Base-by-base conservation (phyloP, 2,329 filamentous ascomycete species). In the Dactylellina leptospora region DNA sequence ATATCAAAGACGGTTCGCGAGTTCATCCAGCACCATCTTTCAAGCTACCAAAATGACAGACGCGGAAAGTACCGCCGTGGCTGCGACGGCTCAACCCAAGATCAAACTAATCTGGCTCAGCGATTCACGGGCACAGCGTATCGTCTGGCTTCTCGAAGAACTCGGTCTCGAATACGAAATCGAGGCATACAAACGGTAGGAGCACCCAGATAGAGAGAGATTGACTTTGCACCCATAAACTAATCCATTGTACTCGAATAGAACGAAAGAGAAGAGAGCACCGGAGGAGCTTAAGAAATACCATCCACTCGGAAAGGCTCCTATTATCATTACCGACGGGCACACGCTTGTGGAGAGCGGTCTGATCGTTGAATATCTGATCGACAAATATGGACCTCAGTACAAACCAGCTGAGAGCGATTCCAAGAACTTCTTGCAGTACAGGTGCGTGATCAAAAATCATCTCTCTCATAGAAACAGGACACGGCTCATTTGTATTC, bases 221-320 rank as follows among this genome's bases (percentile, higher is more conserved):
- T 6, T 10, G 18, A 42, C 22, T 45, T 22, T 45, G 9, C 16
- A 45, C 9, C 4, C 8, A 42, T 4, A 42, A 4, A 9, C 9
- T 48, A 25, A 48, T 20, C 10, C 1, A 23, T 45, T 36, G 20
- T 25, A 13, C 44, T 51, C 18, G 3, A 36, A 25, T 18, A 61
- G 58, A 74, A 81, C 80, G 61, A 77, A 82, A 64, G 85, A 88
- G 61, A 84, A 82, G 76, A 82, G 90, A n/a, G 93, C 93, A 0
- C 91, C 91, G 2, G 82, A 86, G 0, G 89, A 90, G 77, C 84
- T 97, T 47, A 88, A 90, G 77, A 84, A 91, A 74, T 81, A 96
- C 36, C 92, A 96, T 77, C 89, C 91, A 0, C 84, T 97, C 2
- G 93, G 93, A 73, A 96, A 96, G 79, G 92, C 91, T 1, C 93